Percentiles rank a stretch among this genome's conserved stretches.
Conservation (phyloP, 345 rosid genomes). For the Ceriops tagal region DNA sequence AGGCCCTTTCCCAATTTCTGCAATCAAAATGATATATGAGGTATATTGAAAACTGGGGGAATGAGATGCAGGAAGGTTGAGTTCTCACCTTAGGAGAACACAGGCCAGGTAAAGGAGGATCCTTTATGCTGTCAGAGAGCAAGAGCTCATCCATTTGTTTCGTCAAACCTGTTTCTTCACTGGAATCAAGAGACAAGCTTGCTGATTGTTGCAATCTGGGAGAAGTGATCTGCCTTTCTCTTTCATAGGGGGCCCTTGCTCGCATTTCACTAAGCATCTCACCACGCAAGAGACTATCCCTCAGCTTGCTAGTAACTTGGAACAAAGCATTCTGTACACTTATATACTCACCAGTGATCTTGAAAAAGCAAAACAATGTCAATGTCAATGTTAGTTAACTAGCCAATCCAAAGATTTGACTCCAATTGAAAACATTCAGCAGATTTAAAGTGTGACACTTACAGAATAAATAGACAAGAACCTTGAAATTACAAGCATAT, state of each 20-base stretch:
- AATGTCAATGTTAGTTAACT: too few relatives aligned
- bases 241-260: conserved; percentile 21
- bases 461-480: too few relatives aligned
- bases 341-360: conserved; percentile 43
- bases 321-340: conserved; percentile 40
- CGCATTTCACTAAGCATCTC: conserved; percentile 31
- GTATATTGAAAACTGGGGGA: not conserved
- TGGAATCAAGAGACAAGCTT: conserved; percentile 15
- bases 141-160: conserved; percentile 31
- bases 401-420: too few relatives aligned
- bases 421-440: too few relatives aligned
- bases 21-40: conserved; percentile 6
- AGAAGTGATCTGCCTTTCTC: conserved; percentile 20
- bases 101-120: conserved; percentile 16
- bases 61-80: not conserved
- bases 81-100: conserved; percentile 34
- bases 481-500: too few relatives aligned
- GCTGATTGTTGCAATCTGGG: conserved; percentile 17
- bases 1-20: conserved; percentile 30
- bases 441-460: too few relatives aligned
- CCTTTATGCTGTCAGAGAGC: conserved; percentile 21
- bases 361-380: conserved; percentile 14
- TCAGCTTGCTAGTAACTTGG: conserved; percentile 35
- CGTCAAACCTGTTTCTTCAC: conserved; percentile 21
- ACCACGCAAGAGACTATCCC: conserved; percentile 34